Conservation (phyloP, 148 eudicot species). For the Persicaria tinctoria region DNA sequence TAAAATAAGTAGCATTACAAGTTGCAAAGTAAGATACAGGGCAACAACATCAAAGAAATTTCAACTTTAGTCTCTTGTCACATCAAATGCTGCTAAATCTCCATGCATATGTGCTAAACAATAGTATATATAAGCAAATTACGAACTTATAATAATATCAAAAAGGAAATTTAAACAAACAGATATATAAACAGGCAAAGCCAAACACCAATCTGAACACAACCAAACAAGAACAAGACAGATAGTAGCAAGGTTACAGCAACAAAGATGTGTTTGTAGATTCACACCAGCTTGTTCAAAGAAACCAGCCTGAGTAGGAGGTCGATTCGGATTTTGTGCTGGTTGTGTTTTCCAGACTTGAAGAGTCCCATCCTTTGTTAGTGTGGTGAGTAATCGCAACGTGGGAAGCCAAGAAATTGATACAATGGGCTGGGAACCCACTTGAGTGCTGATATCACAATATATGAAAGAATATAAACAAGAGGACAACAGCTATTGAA, state of each 20-base stretch:
- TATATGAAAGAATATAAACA: neutral
- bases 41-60: neutral
- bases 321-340: slow-evolving; percentile 67
- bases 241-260: slow-evolving; percentile 1
- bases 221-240: neutral
- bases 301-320: slow-evolving; percentile 81
- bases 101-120: neutral
- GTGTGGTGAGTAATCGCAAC: slow-evolving; percentile 62
- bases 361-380: slow-evolving; percentile 82
- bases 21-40: slow-evolving; percentile 2
- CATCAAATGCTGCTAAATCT: neutral
- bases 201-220: neutral
- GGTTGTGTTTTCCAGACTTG: slow-evolving; percentile 90
- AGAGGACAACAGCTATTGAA: neutral
- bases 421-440: slow-evolving; percentile 92
- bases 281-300: slow-evolving; percentile 95
- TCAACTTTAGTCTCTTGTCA: neutral
- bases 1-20: neutral
- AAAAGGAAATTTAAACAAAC: neutral
- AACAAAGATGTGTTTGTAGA: slow-evolving; percentile 9
- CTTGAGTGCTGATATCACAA: slow-evolving; percentile 59
- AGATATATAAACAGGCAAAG: neutral
- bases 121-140: neutral
- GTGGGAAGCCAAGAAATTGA: slow-evolving; percentile 87
- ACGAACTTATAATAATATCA: neutral